Conservation (phyloP, 108 stramenopile species). For the Stephanodiscus triporus region DNA sequence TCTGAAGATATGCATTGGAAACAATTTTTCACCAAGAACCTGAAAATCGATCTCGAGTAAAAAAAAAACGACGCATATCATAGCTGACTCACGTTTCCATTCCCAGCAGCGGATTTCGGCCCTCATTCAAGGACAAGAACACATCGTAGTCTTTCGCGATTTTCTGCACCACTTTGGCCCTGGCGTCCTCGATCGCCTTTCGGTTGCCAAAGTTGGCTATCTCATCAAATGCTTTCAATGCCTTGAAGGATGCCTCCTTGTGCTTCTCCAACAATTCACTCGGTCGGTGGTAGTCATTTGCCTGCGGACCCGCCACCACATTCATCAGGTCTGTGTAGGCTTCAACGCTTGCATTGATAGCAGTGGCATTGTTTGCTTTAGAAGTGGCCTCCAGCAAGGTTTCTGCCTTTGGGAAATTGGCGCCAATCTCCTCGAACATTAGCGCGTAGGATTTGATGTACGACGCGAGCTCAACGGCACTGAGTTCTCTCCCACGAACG, state of each 20-base stretch:
- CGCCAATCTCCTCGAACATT: slow-evolving; percentile 89
- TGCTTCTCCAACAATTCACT: slow-evolving; percentile 82
- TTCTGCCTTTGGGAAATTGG: slow-evolving; percentile 93
- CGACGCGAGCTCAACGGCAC: slow-evolving; percentile 86
- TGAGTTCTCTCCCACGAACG: slow-evolving; percentile 88
- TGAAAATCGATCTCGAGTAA: neutral
- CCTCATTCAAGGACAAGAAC: slow-evolving; percentile 81
- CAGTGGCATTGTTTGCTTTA: slow-evolving; percentile 93
- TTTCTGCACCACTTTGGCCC: slow-evolving; percentile 61
- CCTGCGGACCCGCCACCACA: slow-evolving; percentile 78
- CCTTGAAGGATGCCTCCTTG: slow-evolving; percentile 42
- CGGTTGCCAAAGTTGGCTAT: slow-evolving; percentile 95
- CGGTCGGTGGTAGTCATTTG: slow-evolving; percentile 72
- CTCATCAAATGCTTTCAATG: slow-evolving; percentile 76
- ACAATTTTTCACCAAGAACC: neutral
- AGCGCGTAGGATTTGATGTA: slow-evolving; percentile 94
- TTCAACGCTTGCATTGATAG: slow-evolving; percentile 71
- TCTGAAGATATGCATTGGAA: slow-evolving; percentile 22
- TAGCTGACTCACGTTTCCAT: slow-evolving; percentile 65
- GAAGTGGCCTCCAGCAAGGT: slow-evolving; percentile 98
- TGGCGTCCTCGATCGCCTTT: slow-evolving; percentile 69
- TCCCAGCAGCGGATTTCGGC: slow-evolving; percentile 89
- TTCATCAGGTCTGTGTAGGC: slow-evolving; percentile 91
- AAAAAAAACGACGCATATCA: neutral
- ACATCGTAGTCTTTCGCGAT: slow-evolving; percentile 73